Evolutionary conservation across 495 filamentous ascomycete genomes (phyloP).

Genomic region (Lepidopterella palustris): DNA sequence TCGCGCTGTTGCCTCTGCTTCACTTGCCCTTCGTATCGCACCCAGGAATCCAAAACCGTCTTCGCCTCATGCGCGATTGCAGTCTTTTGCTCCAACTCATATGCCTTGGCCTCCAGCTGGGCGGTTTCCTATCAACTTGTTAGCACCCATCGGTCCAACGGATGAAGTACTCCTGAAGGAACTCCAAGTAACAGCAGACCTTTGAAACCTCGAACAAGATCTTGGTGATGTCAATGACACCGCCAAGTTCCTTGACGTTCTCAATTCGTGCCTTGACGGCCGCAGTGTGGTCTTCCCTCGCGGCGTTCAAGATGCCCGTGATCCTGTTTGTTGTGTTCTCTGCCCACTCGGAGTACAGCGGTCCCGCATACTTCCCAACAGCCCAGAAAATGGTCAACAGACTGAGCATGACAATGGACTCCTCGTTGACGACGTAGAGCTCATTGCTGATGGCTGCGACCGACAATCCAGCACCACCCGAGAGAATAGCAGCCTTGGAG

Average conservation of each 20-base stretch:
- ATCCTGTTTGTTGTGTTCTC: conserved; percentile 79
- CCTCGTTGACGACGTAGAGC: conserved; percentile 98
- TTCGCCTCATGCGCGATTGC: conserved; percentile 87
- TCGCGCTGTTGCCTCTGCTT: conserved; percentile 97
- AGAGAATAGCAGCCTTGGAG: conserved; percentile 94
- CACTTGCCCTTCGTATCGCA: conserved; percentile 95
- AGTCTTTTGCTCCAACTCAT: conserved; percentile 92
- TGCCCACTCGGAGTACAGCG: conserved; percentile 88
- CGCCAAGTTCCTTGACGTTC: conserved; percentile 83
- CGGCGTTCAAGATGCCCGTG: conserved; percentile 85
- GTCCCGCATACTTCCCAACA: conserved; percentile 85
- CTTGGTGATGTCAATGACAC: conserved; percentile 95
- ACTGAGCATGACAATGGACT: conserved; percentile 84
- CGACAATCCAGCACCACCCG: conserved; percentile 80
- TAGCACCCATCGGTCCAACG: conserved; percentile 22
- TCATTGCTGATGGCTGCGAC: conserved; percentile 98
- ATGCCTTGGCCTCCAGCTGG: conserved; percentile 87
- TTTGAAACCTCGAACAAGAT: conserved; percentile 95
- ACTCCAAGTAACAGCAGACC: conserved; percentile 45
- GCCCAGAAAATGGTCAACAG: conserved; percentile 83
- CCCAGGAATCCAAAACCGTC: conserved; percentile 93
- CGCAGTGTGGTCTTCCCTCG: conserved; percentile 85
- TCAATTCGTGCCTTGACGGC: conserved; percentile 91
- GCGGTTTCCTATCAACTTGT: conserved; percentile 76
- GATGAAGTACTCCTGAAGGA: not conserved